A percentile compares a stretch with the other conserved stretches of the same genome.
Evolutionary conservation across 2,329 filamentous ascomycete species (phyloP).

Genomic region (Aureobasidium pullulans): DNA sequence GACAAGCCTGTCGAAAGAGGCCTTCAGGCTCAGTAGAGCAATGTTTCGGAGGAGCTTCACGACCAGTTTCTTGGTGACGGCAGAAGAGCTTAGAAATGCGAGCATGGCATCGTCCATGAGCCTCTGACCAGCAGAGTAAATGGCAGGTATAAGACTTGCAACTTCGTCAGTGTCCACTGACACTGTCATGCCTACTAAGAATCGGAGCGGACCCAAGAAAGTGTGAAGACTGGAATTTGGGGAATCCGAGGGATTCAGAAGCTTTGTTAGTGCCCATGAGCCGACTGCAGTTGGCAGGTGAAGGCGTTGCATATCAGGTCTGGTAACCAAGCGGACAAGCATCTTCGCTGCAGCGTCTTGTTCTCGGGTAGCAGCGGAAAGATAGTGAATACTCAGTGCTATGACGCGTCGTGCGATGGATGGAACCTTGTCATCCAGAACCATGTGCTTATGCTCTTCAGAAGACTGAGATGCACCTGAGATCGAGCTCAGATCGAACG

Average conservation of each 20-base stretch:
- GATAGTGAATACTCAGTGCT: constrained; percentile 61
- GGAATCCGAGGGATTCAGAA: constrained; percentile 41
- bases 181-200: constrained; percentile 65
- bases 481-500: constrained; percentile 84
- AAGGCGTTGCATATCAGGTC: constrained; percentile 78
- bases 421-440: constrained; percentile 56
- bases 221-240: constrained; percentile 56
- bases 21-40: constrained; percentile 55
- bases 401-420: constrained; percentile 64
- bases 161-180: constrained; percentile 69
- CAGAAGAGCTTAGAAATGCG: constrained; percentile 60
- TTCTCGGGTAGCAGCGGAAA: constrained; percentile 75
- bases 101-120: constrained; percentile 48
- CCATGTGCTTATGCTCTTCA: constrained; percentile 43
- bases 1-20: constrained; percentile 21
- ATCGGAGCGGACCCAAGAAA: constrained; percentile 71
- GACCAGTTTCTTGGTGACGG: constrained; percentile 70
- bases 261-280: constrained; percentile 59
- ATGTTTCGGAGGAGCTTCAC: constrained; percentile 80
- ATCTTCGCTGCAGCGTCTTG: constrained; percentile 79
- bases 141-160: constrained; percentile 54
- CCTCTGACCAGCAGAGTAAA: constrained; percentile 59
- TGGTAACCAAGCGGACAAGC: constrained; percentile 71
- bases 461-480: constrained; percentile 49
- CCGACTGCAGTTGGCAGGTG: constrained; percentile 63